Base-by-base conservation (phyloP, 345 rosid genomes). In the Leavenworthia alabamica region DNA sequence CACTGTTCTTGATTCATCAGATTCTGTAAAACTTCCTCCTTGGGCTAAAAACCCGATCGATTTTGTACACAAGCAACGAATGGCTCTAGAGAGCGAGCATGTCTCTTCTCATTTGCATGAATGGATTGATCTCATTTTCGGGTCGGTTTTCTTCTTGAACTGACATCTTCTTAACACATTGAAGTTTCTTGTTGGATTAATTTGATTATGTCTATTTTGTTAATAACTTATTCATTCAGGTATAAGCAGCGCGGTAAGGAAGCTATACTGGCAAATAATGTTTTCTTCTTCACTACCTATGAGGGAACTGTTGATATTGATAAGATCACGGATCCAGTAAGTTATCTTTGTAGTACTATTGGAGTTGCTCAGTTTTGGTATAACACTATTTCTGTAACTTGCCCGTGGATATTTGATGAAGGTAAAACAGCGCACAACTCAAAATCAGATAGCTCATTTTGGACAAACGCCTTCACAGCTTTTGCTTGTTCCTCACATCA, bases 391-490 rank as follows among this genome's bases (percentile, higher is more conserved):
- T 28, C 32, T 48, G 23, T 49, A 64, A 17, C 71, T 49, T 53
- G 35, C 32, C 3, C 11, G 35, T 57, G 22, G 42, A 7, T 72
- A 12, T 62, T 26, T 44, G 29, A 51, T 62, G 74, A 70, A 93
- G 97, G 90, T 74, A 67, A 82, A 87, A 73, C 99, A 80, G 54
- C 84, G 68, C 6, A 79, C 84, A 45, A 84, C 81, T 1, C 95
- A 85, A 72, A 82, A 87, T 71, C 91, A 93, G 80, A 89, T 93
- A 55, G 81, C 89, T 67, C 78, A 79, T 79, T 85, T 89, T 56
- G 99, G 96, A 50, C 99, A 89, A 75, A 93, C 99, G 6, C 97
- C 99, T 60, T 89, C 88, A 27, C 97, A 87, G 78, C 96, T 93
- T 52, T 76, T 85, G 33, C 84, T 79, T 22, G 81, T 74, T 8